These are phyloP conservation scores for Beta macrorhiza DNA, from an alignment of 179 eudicot species.

Conservation along the genomic window DNA sequence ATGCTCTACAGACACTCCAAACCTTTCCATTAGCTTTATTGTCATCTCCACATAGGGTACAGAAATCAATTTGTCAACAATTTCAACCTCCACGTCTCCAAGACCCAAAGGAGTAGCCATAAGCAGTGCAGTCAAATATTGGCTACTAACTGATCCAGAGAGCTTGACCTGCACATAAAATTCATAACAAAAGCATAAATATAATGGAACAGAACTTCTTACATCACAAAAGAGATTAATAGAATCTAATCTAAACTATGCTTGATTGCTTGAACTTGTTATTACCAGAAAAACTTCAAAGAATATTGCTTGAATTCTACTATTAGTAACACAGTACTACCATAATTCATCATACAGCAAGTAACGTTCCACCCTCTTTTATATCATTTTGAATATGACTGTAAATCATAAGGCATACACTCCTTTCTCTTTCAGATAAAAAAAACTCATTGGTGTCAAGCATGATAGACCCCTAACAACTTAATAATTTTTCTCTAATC, in stretches of 20 bases:
- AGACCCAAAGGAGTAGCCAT: conserved; percentile 95
- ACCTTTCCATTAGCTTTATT: conserved; percentile 86
- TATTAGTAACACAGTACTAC: too few relatives aligned
- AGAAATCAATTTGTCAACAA: conserved; percentile 86
- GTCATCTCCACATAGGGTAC: conserved; percentile 99
- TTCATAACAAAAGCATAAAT: background rate
- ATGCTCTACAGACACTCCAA: conserved; percentile 67
- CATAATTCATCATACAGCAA: too few relatives aligned
- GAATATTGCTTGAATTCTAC: background rate
- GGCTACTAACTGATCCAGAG: conserved; percentile 96
- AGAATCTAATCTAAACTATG: background rate
- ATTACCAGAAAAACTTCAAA: background rate
- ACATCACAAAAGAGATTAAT: background rate
- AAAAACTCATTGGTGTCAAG: background rate
- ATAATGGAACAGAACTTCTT: background rate
- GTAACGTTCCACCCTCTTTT: too few relatives aligned
- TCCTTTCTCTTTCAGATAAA: background rate
- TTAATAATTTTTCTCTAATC: too few relatives aligned
- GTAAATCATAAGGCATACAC: background rate
- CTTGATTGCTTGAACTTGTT: background rate
- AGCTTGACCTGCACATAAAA: conserved; percentile 74
- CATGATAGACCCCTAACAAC: background rate
- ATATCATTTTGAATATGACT: background rate
- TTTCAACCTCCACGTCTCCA: conserved; percentile 95
- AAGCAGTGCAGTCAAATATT: conserved; percentile 91